phyloP scores from a whole-genome alignment of 2,329 filamentous ascomycete genomes.

The Aspergillus japonicus region DNA sequence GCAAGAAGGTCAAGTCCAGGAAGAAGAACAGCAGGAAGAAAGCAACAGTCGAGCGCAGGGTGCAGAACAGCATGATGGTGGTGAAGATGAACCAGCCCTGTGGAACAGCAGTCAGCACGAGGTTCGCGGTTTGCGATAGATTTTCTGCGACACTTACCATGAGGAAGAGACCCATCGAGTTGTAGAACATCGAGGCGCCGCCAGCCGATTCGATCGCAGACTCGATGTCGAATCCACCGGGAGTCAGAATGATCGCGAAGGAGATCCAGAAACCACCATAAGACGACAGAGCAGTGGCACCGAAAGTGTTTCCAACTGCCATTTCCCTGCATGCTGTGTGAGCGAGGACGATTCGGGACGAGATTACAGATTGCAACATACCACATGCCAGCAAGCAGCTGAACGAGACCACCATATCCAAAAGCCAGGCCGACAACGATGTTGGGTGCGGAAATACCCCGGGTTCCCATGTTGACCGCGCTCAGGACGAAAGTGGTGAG shows the following conservation, averaged over 20 bases:
- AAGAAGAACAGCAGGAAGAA: conserved; percentile 77
- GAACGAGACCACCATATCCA: conserved; percentile 74
- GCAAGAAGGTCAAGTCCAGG: conserved; percentile 72
- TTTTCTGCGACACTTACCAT: conserved; percentile 45
- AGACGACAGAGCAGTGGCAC: conserved; percentile 75
- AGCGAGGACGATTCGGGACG: neutral
- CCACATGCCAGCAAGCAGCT: conserved; percentile 85
- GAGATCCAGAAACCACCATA: conserved; percentile 83
- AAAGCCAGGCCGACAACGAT: conserved; percentile 69
- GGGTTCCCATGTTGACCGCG: conserved; percentile 67
- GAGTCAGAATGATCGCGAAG: conserved; percentile 71
- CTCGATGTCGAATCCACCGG: conserved; percentile 62
- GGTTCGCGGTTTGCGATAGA: neutral
- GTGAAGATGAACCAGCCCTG: conserved; percentile 83
- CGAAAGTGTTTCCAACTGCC: conserved; percentile 83
- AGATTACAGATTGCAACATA: conserved; percentile 41
- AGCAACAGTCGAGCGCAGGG: conserved; percentile 71
- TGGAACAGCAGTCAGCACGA: conserved; percentile 10
- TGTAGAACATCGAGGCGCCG: conserved; percentile 49
- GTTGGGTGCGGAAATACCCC: conserved; percentile 60
- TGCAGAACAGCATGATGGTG: conserved; percentile 69
- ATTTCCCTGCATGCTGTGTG: conserved; percentile 64
- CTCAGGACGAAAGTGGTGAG: conserved; percentile 80
- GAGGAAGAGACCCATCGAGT: conserved; percentile 72
- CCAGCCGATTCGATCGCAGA: conserved; percentile 34